Evolutionary conservation across 139 green algal species (phyloP).

Genomic region (Picochlorum sp.): DNA sequence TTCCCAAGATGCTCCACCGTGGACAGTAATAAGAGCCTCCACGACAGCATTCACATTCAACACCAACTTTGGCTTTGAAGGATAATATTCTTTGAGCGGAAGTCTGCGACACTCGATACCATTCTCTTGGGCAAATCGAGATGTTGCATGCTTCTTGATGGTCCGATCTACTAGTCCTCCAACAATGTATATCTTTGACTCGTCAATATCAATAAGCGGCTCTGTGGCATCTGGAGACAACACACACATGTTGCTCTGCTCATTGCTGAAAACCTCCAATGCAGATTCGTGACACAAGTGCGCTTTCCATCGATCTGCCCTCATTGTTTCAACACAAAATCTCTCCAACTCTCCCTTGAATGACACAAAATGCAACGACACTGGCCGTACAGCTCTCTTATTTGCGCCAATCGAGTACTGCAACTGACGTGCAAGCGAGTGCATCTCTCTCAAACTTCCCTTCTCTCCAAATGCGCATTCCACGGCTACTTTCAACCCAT

Average conservation of each 20-base stretch:
- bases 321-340: not conserved
- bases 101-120: not conserved
- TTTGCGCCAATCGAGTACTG: conserved; percentile 5
- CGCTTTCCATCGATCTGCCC: not conserved
- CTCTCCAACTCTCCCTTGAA: not conserved
- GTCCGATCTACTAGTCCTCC: not conserved
- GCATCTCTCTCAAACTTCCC: conserved; percentile 13
- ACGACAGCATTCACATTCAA: conserved; percentile 27
- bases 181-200: not conserved
- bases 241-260: not conserved
- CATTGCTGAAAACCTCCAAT: not conserved
- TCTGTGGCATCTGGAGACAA: not conserved
- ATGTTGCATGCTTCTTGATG: not conserved
- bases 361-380: not conserved
- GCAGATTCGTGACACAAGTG: not conserved
- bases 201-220: not conserved
- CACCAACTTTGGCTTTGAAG: conserved; percentile 8
- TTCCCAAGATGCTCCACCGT: conserved; percentile 1
- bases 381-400: not conserved
- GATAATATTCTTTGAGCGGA: not conserved
- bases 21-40: conserved; percentile 11
- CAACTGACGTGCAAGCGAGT: conserved; percentile 20
- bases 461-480: conserved; percentile 19
- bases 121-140: not conserved
- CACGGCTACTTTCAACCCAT: conserved; percentile 3